Evolutionary conservation across 2,329 filamentous ascomycete genomes (phyloP).

Genomic region (Diaporthe eres): DNA sequence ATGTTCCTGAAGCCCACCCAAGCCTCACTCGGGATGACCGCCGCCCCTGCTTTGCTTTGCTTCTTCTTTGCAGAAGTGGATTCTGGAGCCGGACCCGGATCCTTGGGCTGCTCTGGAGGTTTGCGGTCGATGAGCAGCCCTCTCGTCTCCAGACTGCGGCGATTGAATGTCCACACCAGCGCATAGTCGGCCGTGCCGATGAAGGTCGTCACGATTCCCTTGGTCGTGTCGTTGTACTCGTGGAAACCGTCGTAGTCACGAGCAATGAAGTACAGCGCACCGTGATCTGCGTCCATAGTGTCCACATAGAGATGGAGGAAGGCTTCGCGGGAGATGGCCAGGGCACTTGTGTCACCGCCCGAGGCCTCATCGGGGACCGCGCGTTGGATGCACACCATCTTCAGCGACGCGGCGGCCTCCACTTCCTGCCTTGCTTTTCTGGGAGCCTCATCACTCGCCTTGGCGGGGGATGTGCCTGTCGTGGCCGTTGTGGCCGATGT

Average conservation of each 20-base stretch:
- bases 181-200: slow-evolving; percentile 46
- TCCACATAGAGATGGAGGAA: slow-evolving; percentile 45
- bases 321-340: slow-evolving; percentile 45
- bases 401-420: slow-evolving; percentile 42
- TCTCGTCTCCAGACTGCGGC: slow-evolving; percentile 39
- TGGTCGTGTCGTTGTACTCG: slow-evolving; percentile 42
- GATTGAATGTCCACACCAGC: slow-evolving; percentile 48
- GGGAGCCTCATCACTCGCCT: not conserved
- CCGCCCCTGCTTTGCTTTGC: slow-evolving; percentile 20
- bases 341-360: slow-evolving; percentile 34
- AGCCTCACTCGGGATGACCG: slow-evolving; percentile 34
- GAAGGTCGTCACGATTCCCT: slow-evolving; percentile 44
- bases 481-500: slow-evolving; percentile 27
- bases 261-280: slow-evolving; percentile 47
- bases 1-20: slow-evolving; percentile 44
- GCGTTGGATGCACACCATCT: slow-evolving; percentile 41
- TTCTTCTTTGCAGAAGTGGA: slow-evolving; percentile 27
- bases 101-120: slow-evolving; percentile 33
- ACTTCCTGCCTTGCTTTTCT: slow-evolving; percentile 25
- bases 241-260: slow-evolving; percentile 48
- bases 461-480: slow-evolving; percentile 2
- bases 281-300: slow-evolving; percentile 44
- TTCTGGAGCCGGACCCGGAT: not conserved
- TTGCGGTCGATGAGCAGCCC: slow-evolving; percentile 45
- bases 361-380: not conserved